Conservation (phyloP, 1,284 basidiomycete species). For the Lentinula novae-zelandiae region DNA sequence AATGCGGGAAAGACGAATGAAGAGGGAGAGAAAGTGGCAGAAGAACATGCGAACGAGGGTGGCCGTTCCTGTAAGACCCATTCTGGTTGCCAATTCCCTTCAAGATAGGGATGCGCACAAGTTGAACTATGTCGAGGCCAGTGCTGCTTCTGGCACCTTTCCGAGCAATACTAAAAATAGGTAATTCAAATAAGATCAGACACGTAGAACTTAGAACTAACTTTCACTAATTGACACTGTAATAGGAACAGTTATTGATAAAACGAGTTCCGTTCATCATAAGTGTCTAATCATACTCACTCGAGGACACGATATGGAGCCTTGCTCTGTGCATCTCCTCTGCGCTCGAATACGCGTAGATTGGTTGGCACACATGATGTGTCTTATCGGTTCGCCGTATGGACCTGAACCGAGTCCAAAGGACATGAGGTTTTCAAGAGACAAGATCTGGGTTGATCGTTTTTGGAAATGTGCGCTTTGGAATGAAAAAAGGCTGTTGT, state of each 20-base stretch:
- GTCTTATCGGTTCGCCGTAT: slow-evolving; percentile 10
- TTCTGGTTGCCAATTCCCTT: slow-evolving; percentile 16
- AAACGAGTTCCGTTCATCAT: not conserved
- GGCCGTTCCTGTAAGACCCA: slow-evolving; percentile 16
- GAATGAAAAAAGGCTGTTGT: not conserved
- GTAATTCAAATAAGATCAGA: not conserved
- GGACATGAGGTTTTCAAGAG: slow-evolving; percentile 16
- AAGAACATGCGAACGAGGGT: slow-evolving; percentile 11
- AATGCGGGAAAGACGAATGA: slow-evolving; percentile 13
- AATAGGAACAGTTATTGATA: not conserved
- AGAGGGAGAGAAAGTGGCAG: not conserved
- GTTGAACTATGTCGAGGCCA: slow-evolving; percentile 15
- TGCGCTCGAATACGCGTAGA: not conserved
- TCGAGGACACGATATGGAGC: slow-evolving; percentile 10
- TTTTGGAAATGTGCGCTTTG: not conserved
- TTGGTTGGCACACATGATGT: slow-evolving; percentile 15
- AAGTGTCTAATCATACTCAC: slow-evolving; percentile 3
- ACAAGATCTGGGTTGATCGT: slow-evolving; percentile 3
- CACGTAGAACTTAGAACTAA: not conserved
- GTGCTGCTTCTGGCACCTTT: slow-evolving; percentile 16
- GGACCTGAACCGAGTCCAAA: slow-evolving; percentile 14
- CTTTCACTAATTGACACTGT: slow-evolving; percentile 17
- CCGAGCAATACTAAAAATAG: slow-evolving; percentile 15
- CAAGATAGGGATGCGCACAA: slow-evolving; percentile 16
- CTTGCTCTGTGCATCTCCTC: slow-evolving; percentile 11